These are phyloP conservation scores for Tulasnella calospora DNA, from an alignment of 768 basidiomycete species.

Conservation along the genomic window DNA sequence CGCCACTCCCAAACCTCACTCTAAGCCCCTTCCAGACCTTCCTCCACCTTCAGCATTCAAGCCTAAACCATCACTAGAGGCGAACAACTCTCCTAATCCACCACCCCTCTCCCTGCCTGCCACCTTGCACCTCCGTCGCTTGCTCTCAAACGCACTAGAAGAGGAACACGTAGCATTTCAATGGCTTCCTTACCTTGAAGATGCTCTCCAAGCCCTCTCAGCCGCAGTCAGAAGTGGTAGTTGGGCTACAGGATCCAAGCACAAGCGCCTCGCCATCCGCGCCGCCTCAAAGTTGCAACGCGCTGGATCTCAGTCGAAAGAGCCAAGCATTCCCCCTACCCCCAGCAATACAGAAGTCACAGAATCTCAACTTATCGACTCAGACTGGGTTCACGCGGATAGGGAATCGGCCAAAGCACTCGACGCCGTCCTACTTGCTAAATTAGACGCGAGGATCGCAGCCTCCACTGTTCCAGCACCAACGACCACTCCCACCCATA, in stretches of 20 bases:
- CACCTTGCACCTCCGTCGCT: not conserved
- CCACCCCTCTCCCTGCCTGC: not conserved
- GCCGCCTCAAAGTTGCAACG: not conserved
- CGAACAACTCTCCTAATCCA: not conserved
- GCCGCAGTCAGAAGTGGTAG: constrained; percentile 1
- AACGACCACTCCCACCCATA: constrained; percentile 9
- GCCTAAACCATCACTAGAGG: not conserved
- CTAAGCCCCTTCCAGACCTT: constrained; percentile 18
- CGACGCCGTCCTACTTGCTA: not conserved
- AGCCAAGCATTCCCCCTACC: not conserved
- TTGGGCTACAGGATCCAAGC: constrained; percentile 1
- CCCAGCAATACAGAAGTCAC: not conserved
- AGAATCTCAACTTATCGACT: not conserved
- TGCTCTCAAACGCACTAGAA: constrained; percentile 8
- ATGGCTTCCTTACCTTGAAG: constrained; percentile 14
- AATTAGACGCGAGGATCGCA: not conserved
- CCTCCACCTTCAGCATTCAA: not conserved
- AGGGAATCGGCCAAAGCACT: not conserved
- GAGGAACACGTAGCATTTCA: constrained; percentile 6
- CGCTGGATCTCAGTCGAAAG: not conserved
- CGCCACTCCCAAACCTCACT: not conserved
- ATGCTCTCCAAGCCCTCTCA: not conserved
- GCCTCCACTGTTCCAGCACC: not conserved
- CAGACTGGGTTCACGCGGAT: not conserved
- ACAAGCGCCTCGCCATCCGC: not conserved